A percentile compares a stretch with the other conserved stretches of the same genome.
These are phyloP conservation scores for Penicillium sp. DNA, from an alignment of 2,329 filamentous ascomycete species.

Conservation along the genomic window DNA sequence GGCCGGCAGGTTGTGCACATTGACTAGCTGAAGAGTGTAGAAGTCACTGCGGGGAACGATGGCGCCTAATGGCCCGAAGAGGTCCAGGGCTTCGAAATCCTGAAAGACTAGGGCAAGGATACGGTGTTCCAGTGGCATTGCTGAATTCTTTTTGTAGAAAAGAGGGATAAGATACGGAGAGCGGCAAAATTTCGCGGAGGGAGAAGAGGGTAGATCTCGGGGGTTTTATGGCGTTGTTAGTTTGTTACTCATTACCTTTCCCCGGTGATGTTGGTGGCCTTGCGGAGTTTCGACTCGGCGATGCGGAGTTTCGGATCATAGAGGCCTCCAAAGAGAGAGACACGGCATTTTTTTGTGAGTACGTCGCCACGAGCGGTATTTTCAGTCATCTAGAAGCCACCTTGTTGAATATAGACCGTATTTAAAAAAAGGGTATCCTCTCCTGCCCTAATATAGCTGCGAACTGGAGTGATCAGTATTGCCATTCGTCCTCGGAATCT, in stretches of 20 bases:
- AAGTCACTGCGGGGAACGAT: constrained; percentile 8
- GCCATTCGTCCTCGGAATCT: too few relatives aligned
- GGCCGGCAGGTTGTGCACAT: background rate
- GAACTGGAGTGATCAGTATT: too few relatives aligned
- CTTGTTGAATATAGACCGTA: too few relatives aligned
- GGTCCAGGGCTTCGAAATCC: constrained; percentile 6
- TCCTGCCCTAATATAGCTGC: too few relatives aligned
- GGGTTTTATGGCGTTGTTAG: background rate
- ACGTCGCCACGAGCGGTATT: too few relatives aligned
- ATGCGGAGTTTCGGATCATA: background rate
- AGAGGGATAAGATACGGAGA: background rate
- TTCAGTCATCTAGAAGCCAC: too few relatives aligned
- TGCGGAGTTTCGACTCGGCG: background rate
- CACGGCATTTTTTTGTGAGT: background rate
- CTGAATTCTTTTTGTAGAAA: too few relatives aligned
- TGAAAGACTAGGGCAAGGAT: constrained; percentile 6
- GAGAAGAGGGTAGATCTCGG: background rate
- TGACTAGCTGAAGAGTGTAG: constrained; percentile 3
- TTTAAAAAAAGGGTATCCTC: too few relatives aligned
- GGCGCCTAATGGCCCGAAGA: constrained; percentile 7
- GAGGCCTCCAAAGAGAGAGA: background rate
- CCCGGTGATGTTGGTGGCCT: background rate
- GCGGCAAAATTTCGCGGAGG: background rate
- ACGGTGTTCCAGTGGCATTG: constrained; percentile 1
- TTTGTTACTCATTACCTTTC: background rate